Evolutionary conservation across 2,329 filamentous ascomycete genomes (phyloP).

Genomic region (Alternaria sp.): DNA sequence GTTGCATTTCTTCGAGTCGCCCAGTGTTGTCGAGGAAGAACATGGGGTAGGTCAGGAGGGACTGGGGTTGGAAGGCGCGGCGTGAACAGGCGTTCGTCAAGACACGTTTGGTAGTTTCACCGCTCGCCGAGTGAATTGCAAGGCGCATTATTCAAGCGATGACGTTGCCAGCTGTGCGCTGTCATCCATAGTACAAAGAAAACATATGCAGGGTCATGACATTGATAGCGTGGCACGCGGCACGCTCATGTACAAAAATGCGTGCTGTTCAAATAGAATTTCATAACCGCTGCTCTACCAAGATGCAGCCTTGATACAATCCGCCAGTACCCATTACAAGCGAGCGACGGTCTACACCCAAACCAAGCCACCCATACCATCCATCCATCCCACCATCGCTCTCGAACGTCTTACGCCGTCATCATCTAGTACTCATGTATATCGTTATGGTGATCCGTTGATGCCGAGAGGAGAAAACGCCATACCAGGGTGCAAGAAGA

Average conservation of each 20-base stretch:
- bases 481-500: slow-evolving; percentile 35
- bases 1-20: slow-evolving; percentile 46
- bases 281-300: slow-evolving; percentile 29
- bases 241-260: slow-evolving; percentile 38
- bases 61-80: slow-evolving; percentile 20
- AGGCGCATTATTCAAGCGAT: slow-evolving; percentile 18
- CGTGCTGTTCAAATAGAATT: slow-evolving; percentile 37
- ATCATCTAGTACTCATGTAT: slow-evolving; percentile 39
- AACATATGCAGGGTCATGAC: slow-evolving; percentile 6
- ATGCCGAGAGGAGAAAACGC: slow-evolving; percentile 34
- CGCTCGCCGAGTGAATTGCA: slow-evolving; percentile 19
- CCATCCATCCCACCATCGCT: slow-evolving; percentile 16
- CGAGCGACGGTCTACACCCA: slow-evolving; percentile 36
- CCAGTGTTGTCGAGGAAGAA: slow-evolving; percentile 21
- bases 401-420: slow-evolving; percentile 22
- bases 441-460: slow-evolving; percentile 29
- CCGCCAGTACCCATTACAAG: slow-evolving; percentile 29
- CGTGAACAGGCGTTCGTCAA: slow-evolving; percentile 33
- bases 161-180: slow-evolving; percentile 13
- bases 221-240: slow-evolving; percentile 30
- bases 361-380: slow-evolving; percentile 27
- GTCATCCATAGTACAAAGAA: neutral
- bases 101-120: slow-evolving; percentile 32
- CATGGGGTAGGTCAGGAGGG: slow-evolving; percentile 26
- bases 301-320: slow-evolving; percentile 29